phyloP scores from a whole-genome alignment of 768 basidiomycete species.

The Kwoniella botswanensis region DNA sequence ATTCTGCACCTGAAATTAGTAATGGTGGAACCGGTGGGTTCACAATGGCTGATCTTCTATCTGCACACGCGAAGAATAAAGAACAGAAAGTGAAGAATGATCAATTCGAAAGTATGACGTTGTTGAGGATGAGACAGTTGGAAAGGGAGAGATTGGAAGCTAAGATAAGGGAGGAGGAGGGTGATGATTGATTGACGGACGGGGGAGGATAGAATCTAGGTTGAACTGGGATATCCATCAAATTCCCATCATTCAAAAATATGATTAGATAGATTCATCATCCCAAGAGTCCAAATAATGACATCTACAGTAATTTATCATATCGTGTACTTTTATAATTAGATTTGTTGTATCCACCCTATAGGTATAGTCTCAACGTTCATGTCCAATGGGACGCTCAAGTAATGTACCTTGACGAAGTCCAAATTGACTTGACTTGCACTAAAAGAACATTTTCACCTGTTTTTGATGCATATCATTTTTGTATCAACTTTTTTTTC shows the following conservation, averaged over 20 bases:
- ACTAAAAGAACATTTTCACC: slow-evolving; percentile 18
- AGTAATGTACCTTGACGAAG: too few relatives aligned
- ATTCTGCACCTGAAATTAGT: slow-evolving; percentile 36
- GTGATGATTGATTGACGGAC: slow-evolving; percentile 26
- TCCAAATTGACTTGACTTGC: neutral
- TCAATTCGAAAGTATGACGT: slow-evolving; percentile 56
- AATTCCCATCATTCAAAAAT: too few relatives aligned
- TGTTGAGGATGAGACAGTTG: slow-evolving; percentile 53
- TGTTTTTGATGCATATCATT: slow-evolving; percentile 26
- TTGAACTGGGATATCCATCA: neutral
- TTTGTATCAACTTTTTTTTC: slow-evolving; percentile 13
- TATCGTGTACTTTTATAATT: too few relatives aligned
- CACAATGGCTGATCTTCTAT: slow-evolving; percentile 42
- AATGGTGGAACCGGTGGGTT: slow-evolving; percentile 2
- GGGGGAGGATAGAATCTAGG: neutral
- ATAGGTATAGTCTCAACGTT: too few relatives aligned
- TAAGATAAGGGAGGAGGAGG: slow-evolving; percentile 49
- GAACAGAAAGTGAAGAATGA: slow-evolving; percentile 15
- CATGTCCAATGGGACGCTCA: too few relatives aligned
- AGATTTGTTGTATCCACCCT: too few relatives aligned
- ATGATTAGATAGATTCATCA: too few relatives aligned
- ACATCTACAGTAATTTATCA: too few relatives aligned
- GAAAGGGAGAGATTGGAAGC: slow-evolving; percentile 52
- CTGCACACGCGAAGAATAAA: slow-evolving; percentile 24
- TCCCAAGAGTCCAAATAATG: too few relatives aligned